Evolutionary conservation across 2,329 filamentous ascomycete species (phyloP).

Genomic region (Malbranchea cinnamomea): DNA sequence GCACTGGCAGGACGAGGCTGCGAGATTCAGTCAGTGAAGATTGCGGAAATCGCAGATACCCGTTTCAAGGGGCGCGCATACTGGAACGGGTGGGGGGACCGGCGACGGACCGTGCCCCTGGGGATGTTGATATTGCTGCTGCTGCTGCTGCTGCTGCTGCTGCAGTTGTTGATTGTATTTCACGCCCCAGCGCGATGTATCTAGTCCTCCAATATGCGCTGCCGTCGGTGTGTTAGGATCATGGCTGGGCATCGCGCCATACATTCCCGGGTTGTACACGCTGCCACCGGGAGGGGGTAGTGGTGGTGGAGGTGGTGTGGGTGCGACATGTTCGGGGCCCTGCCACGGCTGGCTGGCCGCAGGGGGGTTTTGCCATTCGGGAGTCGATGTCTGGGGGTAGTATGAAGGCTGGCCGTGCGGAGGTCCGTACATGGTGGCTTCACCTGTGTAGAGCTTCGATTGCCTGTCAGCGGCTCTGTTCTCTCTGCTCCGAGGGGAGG

Average conservation of each 20-base stretch:
- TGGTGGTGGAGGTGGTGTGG: constrained; percentile 10
- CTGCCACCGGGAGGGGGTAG: constrained; percentile 12
- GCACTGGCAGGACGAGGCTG: constrained; percentile 25
- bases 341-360: constrained; percentile 12
- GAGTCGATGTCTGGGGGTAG: constrained; percentile 12
- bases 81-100: constrained; percentile 23
- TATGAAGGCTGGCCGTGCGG: constrained; percentile 15
- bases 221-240: constrained; percentile 11
- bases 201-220: constrained; percentile 8
- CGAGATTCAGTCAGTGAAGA: not conserved
- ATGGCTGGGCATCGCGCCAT: constrained; percentile 19
- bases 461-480: no score
- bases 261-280: constrained; percentile 22
- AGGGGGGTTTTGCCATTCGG: constrained; percentile 23
- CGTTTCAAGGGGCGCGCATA: no score
- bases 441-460: no score
- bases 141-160: constrained; percentile 7
- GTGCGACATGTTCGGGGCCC: constrained; percentile 9
- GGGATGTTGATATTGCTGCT: constrained; percentile 7
- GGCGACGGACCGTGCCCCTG: constrained; percentile 9
- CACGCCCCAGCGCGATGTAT: constrained; percentile 29
- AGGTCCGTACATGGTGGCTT: constrained; percentile 21
- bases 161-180: constrained; percentile 20
- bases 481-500: no score
- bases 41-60: no score